These are phyloP conservation scores for Coniosporium tulheliwenetii DNA, from an alignment of 2,329 filamentous ascomycete species.

Conservation along the genomic window DNA sequence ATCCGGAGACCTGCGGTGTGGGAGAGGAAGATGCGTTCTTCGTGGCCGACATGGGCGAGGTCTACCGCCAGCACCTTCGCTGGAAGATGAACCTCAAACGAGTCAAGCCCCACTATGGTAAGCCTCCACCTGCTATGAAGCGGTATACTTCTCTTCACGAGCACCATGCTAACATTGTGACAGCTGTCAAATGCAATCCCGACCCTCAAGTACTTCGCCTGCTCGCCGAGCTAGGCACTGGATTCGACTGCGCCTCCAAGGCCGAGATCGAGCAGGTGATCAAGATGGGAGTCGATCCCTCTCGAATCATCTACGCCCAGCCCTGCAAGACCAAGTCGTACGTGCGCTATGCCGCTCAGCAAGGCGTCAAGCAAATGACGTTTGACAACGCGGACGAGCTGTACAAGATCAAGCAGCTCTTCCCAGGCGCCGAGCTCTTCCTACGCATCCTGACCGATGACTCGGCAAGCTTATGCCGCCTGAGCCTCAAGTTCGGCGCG, in stretches of 20 bases:
- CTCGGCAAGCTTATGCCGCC: slow-evolving; percentile 79
- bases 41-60: slow-evolving; percentile 92
- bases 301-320: slow-evolving; percentile 95
- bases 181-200: slow-evolving; percentile 97
- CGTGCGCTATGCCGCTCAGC: slow-evolving; percentile 71
- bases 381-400: slow-evolving; percentile 98
- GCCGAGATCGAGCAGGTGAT: slow-evolving; percentile 89
- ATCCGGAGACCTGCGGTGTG: slow-evolving; percentile 74
- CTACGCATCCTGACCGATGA: slow-evolving; percentile 94
- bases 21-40: slow-evolving; percentile 98
- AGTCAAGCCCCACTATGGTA: slow-evolving; percentile 93
- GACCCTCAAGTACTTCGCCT: slow-evolving; percentile 80
- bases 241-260: slow-evolving; percentile 98
- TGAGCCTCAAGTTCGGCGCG: slow-evolving; percentile 96
- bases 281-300: slow-evolving; percentile 64
- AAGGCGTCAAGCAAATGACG: slow-evolving; percentile 93
- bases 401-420: slow-evolving; percentile 91
- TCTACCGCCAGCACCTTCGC: slow-evolving; percentile 95
- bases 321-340: slow-evolving; percentile 99
- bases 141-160: background rate
- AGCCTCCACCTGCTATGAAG: slow-evolving; percentile 15
- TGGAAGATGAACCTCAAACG: slow-evolving; percentile 92
- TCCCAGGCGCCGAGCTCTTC: slow-evolving; percentile 76
- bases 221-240: slow-evolving; percentile 74
- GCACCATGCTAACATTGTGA: background rate